These are phyloP conservation scores for Pestalotiopsis sp. DNA, from an alignment of 2,329 filamentous ascomycete genomes.

Conservation along the genomic window DNA sequence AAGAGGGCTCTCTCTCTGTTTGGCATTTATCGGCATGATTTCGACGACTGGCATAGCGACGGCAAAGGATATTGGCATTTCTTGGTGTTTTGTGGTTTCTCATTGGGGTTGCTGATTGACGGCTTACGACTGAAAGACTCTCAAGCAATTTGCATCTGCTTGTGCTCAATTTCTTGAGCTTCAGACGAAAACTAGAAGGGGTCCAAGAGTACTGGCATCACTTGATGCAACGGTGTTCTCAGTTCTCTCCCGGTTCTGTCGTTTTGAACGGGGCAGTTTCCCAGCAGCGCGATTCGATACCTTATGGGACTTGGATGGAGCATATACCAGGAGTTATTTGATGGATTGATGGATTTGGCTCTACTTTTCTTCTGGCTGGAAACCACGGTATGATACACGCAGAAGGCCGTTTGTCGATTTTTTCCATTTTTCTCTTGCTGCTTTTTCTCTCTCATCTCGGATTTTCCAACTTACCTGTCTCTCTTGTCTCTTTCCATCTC, in stretches of 20 bases:
- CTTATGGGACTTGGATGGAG: constrained; percentile 23
- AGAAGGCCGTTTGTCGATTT: constrained; percentile 17
- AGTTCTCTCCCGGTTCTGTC: constrained; percentile 18
- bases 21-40: not conserved
- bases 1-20: not conserved
- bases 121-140: not conserved
- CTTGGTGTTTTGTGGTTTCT: not conserved
- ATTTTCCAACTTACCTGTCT: constrained; percentile 11
- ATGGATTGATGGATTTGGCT: not conserved
- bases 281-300: not conserved
- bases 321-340: constrained; percentile 36
- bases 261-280: constrained; percentile 8
- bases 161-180: not conserved
- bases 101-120: not conserved
- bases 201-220: not conserved
- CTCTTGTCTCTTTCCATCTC: constrained; percentile 12
- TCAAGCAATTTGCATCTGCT: not conserved
- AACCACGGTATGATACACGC: constrained; percentile 21
- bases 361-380: constrained; percentile 13
- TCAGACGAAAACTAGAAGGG: not conserved
- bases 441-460: constrained; percentile 18
- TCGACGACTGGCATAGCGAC: not conserved
- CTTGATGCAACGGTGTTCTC: not conserved
- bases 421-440: constrained; percentile 18
- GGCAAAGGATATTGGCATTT: not conserved